Evolutionary conservation across 23 red algal species (phyloP), one percentile per base, ranked within the genome.

Genomic region (Chondrus crispus): DNA sequence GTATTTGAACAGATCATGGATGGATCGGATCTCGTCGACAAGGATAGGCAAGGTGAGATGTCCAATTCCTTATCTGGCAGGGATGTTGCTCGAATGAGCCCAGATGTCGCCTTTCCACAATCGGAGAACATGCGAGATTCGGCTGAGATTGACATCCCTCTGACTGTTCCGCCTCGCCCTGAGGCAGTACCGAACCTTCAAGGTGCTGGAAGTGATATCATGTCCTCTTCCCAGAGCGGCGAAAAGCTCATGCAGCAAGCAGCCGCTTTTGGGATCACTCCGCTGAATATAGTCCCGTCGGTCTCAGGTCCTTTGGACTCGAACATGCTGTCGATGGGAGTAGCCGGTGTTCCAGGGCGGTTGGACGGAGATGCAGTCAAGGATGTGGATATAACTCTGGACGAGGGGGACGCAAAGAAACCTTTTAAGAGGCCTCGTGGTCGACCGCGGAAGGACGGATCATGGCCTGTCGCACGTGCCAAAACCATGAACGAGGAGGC

Each of bases 361-460:
- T 22, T 32, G 8, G 60, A 66, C 18, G 7, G 9, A n/a, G 60
- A 32, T n/a, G 18, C 8, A 32, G 18, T 66, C 60, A 66, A 66
- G 18, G 60, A 66, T 66, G 60, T 8, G 7, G 18, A 8, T 6
- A 66, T 66, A 32, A 32, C 26, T 66, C 26, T 66, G 26, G 60
- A 66, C 60, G 60, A 32, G 60, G 58, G 18, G 18, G 60, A 66
- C 6, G 7, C 18, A 32, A 66, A 66, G 18, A 19, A 32, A 32
- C 60, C 60, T 7, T 68, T 90, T n/a, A 90, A 90, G 53, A 90
- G 87, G 57, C 87, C 72, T 7, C 45, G 87, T 53, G 87, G 87
- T 4, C 50, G 87, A 38, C 87, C 87, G 8, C 87, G 87, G 44
- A 90, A 90, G 60, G 87, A 90, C 29, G 54, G 45, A 2, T 90